Base-by-base conservation (phyloP, 2,329 filamentous ascomycete species). In the Talaromyces sp. region DNA sequence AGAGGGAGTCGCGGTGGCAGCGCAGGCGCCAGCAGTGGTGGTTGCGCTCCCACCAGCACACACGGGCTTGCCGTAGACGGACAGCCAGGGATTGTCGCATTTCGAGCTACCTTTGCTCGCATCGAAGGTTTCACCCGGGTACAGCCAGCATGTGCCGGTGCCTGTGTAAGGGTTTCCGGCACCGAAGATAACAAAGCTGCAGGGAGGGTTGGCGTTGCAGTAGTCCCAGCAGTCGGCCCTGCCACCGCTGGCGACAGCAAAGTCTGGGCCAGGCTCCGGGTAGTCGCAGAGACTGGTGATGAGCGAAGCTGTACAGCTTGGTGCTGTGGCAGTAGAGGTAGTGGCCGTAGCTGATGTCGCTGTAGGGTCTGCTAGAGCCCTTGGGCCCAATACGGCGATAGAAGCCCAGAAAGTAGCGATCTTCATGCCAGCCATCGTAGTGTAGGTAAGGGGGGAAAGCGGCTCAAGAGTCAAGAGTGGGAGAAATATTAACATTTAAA, bases 181-280 rank as follows among this genome's bases (percentile, higher is more conserved):
- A 58, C 19, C 5, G 63, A 72, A 73, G 63, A 73, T 69, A 58
- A 67, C 65, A 62, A 73, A 73, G 65, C 61, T 63, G 65, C 71
- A 73, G 27, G 71, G 71, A 61, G 63, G 65, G 62, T 72, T 51
- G 47, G 62, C 63, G 59, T 69, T 65, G 63, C 71, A 73, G 66
- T 71, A 71, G 44, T 67, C 66, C 70, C 68, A 71, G 67, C 71
- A 73, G 55, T 6, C 15, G 49, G 63, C 62, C 39, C 27, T 64
- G 59, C 69, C 55, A 28, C 55, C 55, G 54, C 11, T 65, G 61
- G 71, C 71, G 58, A 69, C 68, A 59, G 68, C 69, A 57, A 66
- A 66, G 7, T 63, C 61, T 52, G 36, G 15, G 17, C 36, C 64
- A 28, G 69, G 68, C 13, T 65, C 51, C 11, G 64, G 65, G 59